Percentiles rank a stretch among this genome's conserved stretches.
Evolutionary conservation across 192 early-diverging fungal species (phyloP).

Genomic region (Phlyctochytrium bullatum): DNA sequence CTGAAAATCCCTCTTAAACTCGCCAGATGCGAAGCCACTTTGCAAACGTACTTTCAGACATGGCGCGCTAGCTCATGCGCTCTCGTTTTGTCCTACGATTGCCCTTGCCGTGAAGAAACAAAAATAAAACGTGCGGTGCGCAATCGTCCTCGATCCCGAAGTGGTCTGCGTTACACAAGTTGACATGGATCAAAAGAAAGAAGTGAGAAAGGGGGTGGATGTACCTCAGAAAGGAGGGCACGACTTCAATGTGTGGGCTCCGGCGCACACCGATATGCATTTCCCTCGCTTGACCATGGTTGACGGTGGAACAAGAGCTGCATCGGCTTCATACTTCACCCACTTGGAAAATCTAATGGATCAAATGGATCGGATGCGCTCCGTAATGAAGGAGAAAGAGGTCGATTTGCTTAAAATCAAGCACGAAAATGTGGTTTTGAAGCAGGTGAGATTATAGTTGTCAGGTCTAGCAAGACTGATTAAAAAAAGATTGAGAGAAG

Average conservation of each 20-base stretch:
- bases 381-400: conserved; percentile 46
- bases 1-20: neutral
- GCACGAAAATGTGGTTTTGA: conserved; percentile 51
- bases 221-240: neutral
- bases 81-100: no score
- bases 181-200: neutral
- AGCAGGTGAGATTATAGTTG: conserved; percentile 38
- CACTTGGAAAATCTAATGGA: conserved; percentile 22
- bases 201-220: neutral
- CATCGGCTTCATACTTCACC: conserved; percentile 4
- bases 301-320: no score
- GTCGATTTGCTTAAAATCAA: conserved; percentile 37
- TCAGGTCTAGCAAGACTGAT: neutral
- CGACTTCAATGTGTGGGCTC: no score
- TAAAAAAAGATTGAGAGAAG: conserved; percentile 45
- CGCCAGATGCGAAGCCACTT: neutral
- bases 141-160: neutral
- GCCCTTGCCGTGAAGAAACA: no score
- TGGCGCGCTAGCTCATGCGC: neutral
- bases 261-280: no score
- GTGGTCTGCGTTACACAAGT: neutral
- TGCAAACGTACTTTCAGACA: neutral
- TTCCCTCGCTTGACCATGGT: no score
- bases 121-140: neutral
- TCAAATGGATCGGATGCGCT: conserved; percentile 41